Evolutionary conservation across 177 flowering plant species (phyloP).

Genomic region (Telopea speciosissima): DNA sequence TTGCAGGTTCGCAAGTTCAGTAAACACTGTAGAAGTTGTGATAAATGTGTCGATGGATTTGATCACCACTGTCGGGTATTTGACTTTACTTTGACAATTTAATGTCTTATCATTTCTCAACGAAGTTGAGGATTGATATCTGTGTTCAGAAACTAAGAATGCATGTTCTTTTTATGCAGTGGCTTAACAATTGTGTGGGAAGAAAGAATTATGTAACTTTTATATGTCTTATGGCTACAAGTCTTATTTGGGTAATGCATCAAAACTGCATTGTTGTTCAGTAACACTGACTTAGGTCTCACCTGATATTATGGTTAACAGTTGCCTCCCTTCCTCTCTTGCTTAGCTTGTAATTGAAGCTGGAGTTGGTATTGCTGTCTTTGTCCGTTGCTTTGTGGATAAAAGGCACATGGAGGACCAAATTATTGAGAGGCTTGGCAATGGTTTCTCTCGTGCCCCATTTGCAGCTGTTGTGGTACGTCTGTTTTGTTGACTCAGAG

Average conservation of each 20-base stretch:
- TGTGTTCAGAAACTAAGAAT: slow-evolving; percentile 1
- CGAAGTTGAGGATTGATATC: neutral
- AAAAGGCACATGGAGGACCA: slow-evolving; percentile 65
- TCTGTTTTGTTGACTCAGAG: slow-evolving; percentile 5
- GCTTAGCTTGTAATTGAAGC: slow-evolving; percentile 73
- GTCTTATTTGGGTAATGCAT: slow-evolving; percentile 85
- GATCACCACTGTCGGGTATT: slow-evolving; percentile 98
- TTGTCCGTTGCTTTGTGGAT: slow-evolving; percentile 85
- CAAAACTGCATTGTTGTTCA: neutral
- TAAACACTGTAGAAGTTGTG: slow-evolving; percentile 97
- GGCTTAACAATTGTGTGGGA: slow-evolving; percentile 99
- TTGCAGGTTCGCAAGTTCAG: slow-evolving; percentile 89
- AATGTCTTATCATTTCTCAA: neutral
- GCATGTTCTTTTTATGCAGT: slow-evolving; percentile 43
- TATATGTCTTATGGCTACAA: slow-evolving; percentile 78
- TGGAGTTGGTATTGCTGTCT: slow-evolving; percentile 85
- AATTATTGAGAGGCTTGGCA: slow-evolving; percentile 82
- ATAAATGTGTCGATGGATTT: slow-evolving; percentile 97
- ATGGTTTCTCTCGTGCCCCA: slow-evolving; percentile 90
- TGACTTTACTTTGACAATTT: neutral
- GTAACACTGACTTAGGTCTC: neutral
- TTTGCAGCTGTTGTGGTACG: slow-evolving; percentile 92
- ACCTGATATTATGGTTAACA: neutral
- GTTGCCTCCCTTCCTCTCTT: neutral
- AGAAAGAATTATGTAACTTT: slow-evolving; percentile 79